A percentile compares a stretch with the other conserved stretches of the same genome.
These are phyloP conservation scores for Calamus simplicifolius DNA, from an alignment of 176 grass and related monocot genomes.

Conservation along the genomic window DNA sequence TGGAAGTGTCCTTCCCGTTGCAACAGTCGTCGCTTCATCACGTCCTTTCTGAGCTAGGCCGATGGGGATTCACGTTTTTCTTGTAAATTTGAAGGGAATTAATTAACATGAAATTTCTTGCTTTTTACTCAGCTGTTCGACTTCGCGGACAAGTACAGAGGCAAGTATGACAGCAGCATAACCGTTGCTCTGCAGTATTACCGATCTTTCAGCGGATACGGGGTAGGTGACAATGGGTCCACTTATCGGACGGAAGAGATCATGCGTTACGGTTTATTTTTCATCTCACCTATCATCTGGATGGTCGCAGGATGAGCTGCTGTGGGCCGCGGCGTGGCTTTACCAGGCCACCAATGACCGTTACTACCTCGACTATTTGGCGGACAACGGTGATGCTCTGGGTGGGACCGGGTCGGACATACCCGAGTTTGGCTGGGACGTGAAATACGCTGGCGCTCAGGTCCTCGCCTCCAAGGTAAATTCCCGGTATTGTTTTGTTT, in stretches of 20 bases:
- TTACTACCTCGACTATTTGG: constrained; percentile 67
- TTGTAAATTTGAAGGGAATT: neutral
- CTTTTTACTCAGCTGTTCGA: constrained; percentile 45
- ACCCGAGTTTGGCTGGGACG: constrained; percentile 77
- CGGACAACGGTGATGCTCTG: constrained; percentile 56
- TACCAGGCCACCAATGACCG: constrained; percentile 37
- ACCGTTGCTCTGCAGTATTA: constrained; percentile 44
- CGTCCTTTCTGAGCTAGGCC: too few relatives aligned
- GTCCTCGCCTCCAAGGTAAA: constrained; percentile 52
- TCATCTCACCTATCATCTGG: too few relatives aligned
- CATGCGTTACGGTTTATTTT: neutral
- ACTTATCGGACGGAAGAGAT: neutral
- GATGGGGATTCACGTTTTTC: neutral
- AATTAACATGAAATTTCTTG: too few relatives aligned
- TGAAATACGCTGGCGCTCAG: constrained; percentile 81
- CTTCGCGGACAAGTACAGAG: constrained; percentile 78
- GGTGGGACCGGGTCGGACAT: constrained; percentile 64
- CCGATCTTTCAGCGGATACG: constrained; percentile 61
- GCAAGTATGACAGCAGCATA: constrained; percentile 83
- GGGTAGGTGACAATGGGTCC: constrained; percentile 19
- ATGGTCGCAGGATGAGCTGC: constrained; percentile 55
- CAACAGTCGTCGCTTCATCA: too few relatives aligned
- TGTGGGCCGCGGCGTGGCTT: constrained; percentile 93
- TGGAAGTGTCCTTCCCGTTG: too few relatives aligned
- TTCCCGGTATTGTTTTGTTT: too few relatives aligned